phyloP scores from a whole-genome alignment of 2,329 filamentous ascomycete genomes.

The Lojkania enalia region DNA sequence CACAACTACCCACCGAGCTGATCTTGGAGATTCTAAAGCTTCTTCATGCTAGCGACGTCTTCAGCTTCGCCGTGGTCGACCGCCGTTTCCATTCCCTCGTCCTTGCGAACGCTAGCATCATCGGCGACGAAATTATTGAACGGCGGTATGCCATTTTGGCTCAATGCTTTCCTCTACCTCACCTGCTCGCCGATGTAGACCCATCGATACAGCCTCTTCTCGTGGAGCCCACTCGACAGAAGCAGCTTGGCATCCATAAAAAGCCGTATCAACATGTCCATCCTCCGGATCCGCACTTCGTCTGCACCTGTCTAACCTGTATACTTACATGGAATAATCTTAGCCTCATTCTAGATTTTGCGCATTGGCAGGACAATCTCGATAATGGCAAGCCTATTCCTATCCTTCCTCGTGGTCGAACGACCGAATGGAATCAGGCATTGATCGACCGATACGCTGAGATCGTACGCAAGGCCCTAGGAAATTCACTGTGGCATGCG shows the following conservation, averaged over 20 bases:
- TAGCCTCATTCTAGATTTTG: conserved; percentile 58
- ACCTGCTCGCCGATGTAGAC: conserved; percentile 49
- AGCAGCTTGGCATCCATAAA: conserved; percentile 52
- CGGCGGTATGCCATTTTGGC: conserved; percentile 56
- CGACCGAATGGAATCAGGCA: conserved; percentile 55
- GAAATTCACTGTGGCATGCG: conserved; percentile 56
- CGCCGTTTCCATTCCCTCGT: conserved; percentile 51
- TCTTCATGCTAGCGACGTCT: conserved; percentile 56
- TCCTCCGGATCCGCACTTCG: conserved; percentile 49
- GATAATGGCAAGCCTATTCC: conserved; percentile 58
- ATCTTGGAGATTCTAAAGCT: conserved; percentile 53
- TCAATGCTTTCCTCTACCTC: conserved; percentile 57
- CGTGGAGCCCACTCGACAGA: conserved; percentile 48
- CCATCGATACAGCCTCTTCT: conserved; percentile 43
- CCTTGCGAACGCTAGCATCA: conserved; percentile 46
- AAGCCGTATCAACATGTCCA: conserved; percentile 58
- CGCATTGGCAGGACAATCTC: conserved; percentile 58
- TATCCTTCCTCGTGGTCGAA: conserved; percentile 53
- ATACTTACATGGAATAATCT: conserved; percentile 61
- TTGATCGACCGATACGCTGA: conserved; percentile 51
- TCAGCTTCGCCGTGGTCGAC: conserved; percentile 51
- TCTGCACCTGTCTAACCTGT: conserved; percentile 63
- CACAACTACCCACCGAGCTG: conserved; percentile 59
- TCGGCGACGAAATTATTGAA: conserved; percentile 50
- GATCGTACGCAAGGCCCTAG: conserved; percentile 52